Conservation (phyloP, 192 early-diverging fungal species). For the Coemansia sp. region DNA sequence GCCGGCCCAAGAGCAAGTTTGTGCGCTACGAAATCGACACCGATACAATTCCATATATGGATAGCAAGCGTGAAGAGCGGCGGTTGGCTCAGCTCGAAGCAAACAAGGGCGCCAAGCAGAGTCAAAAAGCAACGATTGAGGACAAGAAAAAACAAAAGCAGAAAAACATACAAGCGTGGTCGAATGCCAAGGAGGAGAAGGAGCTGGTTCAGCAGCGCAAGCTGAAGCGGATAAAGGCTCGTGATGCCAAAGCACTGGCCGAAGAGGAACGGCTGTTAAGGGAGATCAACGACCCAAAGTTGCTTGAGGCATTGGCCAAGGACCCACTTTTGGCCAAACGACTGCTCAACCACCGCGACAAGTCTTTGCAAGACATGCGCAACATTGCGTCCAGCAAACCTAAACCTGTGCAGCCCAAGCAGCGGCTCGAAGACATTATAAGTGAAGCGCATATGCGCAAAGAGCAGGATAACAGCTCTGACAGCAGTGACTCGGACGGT, state of each 20-base stretch:
- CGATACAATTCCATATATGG: conserved; percentile 46
- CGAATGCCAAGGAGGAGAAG: conserved; percentile 35
- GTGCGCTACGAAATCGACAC: conserved; percentile 40
- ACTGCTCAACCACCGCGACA: conserved; percentile 45
- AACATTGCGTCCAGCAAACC: conserved; percentile 20
- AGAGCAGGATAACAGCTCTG: conserved; percentile 2
- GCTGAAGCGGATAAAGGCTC: conserved; percentile 31
- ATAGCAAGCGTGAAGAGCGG: conserved; percentile 52
- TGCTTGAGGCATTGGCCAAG: conserved; percentile 38
- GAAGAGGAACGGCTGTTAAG: conserved; percentile 29
- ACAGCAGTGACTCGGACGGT: conserved; percentile 34
- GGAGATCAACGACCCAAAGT: conserved; percentile 37
- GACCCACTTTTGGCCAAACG: conserved; percentile 54
- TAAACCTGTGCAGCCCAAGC: conserved; percentile 11
- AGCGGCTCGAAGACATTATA: conserved; percentile 30
- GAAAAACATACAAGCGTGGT: conserved; percentile 35
- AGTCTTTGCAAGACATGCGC: conserved; percentile 38
- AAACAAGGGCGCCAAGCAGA: conserved; percentile 18
- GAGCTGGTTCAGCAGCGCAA: conserved; percentile 43
- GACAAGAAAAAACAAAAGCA: conserved; percentile 24
- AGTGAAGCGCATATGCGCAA: conserved; percentile 27
- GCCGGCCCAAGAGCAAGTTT: conserved; percentile 32
- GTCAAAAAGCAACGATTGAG: neutral
- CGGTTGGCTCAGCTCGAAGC: conserved; percentile 48
- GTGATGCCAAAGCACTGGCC: conserved; percentile 20